Evolutionary conservation across 1,284 basidiomycete genomes (phyloP), one percentile per base, ranked within the genome.

Genomic region (Peniophora sp.): DNA sequence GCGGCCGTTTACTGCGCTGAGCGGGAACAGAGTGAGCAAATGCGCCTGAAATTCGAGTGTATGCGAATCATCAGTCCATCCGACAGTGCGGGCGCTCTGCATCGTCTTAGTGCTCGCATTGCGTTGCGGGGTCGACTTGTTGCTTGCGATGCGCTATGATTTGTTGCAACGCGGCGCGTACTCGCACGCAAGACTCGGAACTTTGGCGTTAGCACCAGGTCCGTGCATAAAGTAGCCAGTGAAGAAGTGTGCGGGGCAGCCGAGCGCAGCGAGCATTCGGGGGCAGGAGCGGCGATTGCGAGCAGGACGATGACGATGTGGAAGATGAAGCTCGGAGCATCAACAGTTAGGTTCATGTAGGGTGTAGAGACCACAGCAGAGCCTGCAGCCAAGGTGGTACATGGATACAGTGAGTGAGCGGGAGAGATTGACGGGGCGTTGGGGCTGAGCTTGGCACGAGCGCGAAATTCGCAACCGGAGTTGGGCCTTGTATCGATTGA

Each of bases 241-340:
- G 41, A 58, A 53, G 61, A 66, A 61, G 25, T 67, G 65, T 14
- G 62, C 60, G 39, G 60, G 59, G 49, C 61, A 65, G n/a, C 59
- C 62, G 54, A 65, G 63, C 32, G 63, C 63, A 20, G 64, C 57
- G 47, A 67, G 50, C 1, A 63, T 63, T 12, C 66, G 63, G 14
- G 68, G 68, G 39, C 68, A 55, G 20, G 64, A 5, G 53, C 65
- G 45, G 62, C 58, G 36, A 62, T 50, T 35, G 55, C 53, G 38
- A 69, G 55, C 24, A 69, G 53, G 45, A 63, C 53, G 50, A 69
- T 17, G 54, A 67, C 62, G 49, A 67, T 53, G 53, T 66, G 58
- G 56, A 61, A 59, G 41, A 68, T 55, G 20, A 68, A 57, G 44
- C 50, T 51, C 14, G 51, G 51, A 45, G 56, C 45, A 53, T 63